Percentiles rank a stretch among this genome's conserved stretches.
Evolutionary conservation across 1,139 yeast genomes (phyloP).

Genomic region (Taphrina wiesneri): DNA sequence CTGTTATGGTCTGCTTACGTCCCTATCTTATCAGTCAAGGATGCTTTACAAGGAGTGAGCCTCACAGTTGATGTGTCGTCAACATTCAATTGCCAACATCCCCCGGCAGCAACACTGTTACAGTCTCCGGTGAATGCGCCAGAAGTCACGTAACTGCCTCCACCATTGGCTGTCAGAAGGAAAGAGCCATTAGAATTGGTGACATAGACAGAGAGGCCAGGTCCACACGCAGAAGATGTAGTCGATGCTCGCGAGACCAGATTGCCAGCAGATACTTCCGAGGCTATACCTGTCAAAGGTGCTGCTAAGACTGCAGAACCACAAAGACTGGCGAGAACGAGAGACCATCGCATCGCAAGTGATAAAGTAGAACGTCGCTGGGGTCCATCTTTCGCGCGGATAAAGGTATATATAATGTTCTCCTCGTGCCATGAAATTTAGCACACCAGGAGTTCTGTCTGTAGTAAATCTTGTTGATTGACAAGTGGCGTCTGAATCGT

Average conservation of each 20-base stretch:
- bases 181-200: neutral
- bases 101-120: neutral
- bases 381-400: neutral
- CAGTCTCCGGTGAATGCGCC: slow-evolving; percentile 4
- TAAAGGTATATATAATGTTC: neutral
- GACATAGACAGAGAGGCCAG: slow-evolving; percentile 1
- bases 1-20: neutral
- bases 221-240: neutral
- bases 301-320: neutral
- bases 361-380: neutral
- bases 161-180: neutral
- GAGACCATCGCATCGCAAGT: neutral
- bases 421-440: neutral
- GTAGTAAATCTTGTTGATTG: too few relatives aligned
- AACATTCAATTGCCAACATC: neutral
- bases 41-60: too few relatives aligned
- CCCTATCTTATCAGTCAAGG: neutral
- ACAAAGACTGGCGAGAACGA: neutral
- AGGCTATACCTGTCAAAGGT: neutral
- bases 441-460: neutral
- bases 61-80: neutral
- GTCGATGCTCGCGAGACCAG: neutral
- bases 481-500: neutral
- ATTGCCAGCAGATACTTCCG: neutral
- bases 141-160: neutral